Conservation (phyloP, 2,329 filamentous ascomycete genomes). For the Colletotrichum sp. region DNA sequence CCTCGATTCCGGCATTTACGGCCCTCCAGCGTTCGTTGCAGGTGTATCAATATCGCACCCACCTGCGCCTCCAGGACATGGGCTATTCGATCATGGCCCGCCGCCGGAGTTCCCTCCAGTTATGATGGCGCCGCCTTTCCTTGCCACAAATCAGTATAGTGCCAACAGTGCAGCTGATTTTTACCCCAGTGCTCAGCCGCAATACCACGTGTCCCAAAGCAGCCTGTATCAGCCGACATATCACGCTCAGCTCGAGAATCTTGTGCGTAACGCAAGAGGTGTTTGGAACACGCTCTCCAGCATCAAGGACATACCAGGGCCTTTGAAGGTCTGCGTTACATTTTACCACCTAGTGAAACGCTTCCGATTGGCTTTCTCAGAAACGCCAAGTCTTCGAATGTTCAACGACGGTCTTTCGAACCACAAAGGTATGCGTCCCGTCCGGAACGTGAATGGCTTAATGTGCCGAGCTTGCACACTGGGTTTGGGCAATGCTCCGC, state of each 20-base stretch:
- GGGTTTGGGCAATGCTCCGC: slow-evolving; percentile 33
- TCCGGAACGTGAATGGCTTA: slow-evolving; percentile 59
- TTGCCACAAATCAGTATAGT: neutral
- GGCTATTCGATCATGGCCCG: neutral
- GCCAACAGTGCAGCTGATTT: neutral
- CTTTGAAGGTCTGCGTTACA: slow-evolving; percentile 66
- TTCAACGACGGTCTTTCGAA: slow-evolving; percentile 65
- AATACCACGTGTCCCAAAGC: neutral
- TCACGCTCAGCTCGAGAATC: slow-evolving; percentile 52
- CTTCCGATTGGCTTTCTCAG: slow-evolving; percentile 62
- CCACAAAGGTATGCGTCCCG: slow-evolving; percentile 60
- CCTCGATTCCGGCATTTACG: neutral
- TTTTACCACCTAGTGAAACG: slow-evolving; percentile 66
- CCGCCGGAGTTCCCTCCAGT: neutral
- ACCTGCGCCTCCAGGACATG: slow-evolving; percentile 34
- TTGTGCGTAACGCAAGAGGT: slow-evolving; percentile 61
- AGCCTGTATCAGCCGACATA: slow-evolving; percentile 25
- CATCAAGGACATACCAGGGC: slow-evolving; percentile 65
- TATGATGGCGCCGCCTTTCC: neutral
- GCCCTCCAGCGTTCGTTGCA: neutral
- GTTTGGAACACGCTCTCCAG: slow-evolving; percentile 67
- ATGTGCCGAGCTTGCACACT: slow-evolving; percentile 57
- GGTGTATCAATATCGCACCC: neutral
- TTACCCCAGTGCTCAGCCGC: neutral
- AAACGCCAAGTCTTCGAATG: slow-evolving; percentile 61